A percentile compares a stretch with the other conserved stretches of the same genome.
phyloP scores from a whole-genome alignment of 2,329 filamentous ascomycete species.

The Aspergillus brunneoviolaceus region DNA sequence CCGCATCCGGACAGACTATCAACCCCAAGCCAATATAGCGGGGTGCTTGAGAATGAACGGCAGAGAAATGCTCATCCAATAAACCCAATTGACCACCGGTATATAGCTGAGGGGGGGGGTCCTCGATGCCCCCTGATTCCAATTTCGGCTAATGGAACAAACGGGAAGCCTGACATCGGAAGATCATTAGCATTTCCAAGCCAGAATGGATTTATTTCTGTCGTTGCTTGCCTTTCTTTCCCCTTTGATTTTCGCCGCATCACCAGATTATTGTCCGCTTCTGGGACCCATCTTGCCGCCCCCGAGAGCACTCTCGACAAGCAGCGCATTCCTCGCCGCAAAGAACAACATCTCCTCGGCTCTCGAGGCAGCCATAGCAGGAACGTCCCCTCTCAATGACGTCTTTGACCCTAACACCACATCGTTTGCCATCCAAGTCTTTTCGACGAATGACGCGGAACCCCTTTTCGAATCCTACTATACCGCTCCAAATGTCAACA shows the following conservation, averaged over 20 bases:
- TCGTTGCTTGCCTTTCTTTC: neutral
- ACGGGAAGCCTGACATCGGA: neutral
- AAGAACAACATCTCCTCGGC: neutral
- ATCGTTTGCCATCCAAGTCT: slow-evolving; percentile 43
- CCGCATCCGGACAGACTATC: neutral
- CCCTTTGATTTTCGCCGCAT: neutral
- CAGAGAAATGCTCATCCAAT: neutral
- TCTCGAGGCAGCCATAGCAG: neutral
- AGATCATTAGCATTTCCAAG: neutral
- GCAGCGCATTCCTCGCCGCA: neutral
- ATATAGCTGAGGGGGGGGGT: neutral
- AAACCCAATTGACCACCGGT: neutral
- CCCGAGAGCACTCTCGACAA: neutral
- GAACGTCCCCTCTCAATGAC: neutral
- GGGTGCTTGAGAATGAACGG: neutral
- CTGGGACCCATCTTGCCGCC: slow-evolving; percentile 5
- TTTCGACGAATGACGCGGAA: slow-evolving; percentile 34
- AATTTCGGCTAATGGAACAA: neutral
- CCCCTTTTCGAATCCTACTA: slow-evolving; percentile 29
- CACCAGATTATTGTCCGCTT: neutral
- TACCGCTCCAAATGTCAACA: slow-evolving; percentile 31
- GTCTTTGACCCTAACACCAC: slow-evolving; percentile 17
- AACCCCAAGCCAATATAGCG: neutral
- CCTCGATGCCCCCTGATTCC: neutral
- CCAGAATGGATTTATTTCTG: neutral